These are phyloP conservation scores for Malassezia pachydermatis DNA, from an alignment of 1,284 basidiomycete genomes.

Conservation along the genomic window DNA sequence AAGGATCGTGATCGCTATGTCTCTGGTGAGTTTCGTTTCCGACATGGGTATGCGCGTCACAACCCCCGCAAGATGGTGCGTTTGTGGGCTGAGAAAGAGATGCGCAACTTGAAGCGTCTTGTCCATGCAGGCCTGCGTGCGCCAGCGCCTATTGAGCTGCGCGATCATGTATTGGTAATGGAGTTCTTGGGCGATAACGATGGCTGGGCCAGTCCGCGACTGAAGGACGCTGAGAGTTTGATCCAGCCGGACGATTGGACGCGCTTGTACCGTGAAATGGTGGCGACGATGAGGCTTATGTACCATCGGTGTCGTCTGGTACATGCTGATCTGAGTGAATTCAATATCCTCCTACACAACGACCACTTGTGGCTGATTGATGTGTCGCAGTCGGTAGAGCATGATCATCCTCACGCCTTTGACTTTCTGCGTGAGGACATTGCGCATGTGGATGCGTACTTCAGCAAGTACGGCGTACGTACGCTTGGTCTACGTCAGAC, in stretches of 20 bases:
- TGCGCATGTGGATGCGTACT: constrained; percentile 86
- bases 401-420: constrained; percentile 75
- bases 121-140: constrained; percentile 69
- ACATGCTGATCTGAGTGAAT: constrained; percentile 94
- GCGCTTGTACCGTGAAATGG: constrained; percentile 66
- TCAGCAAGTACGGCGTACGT: constrained; percentile 59
- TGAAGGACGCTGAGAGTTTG: constrained; percentile 39
- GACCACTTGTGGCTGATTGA: constrained; percentile 85
- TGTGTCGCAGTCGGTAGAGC: constrained; percentile 95
- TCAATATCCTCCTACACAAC: constrained; percentile 75
- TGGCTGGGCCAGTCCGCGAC: constrained; percentile 38
- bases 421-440: constrained; percentile 91
- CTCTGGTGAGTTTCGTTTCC: constrained; percentile 77
- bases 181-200: constrained; percentile 62
- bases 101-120: constrained; percentile 83
- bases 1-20: constrained; percentile 94
- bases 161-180: constrained; percentile 97
- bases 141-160: constrained; percentile 79
- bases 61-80: constrained; percentile 99
- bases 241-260: constrained; percentile 23
- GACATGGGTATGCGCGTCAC: constrained; percentile 76
- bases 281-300: constrained; percentile 70
- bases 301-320: constrained; percentile 86
- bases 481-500: constrained; percentile 70
- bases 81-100: constrained; percentile 97